These are phyloP conservation scores for Amaranthus tricolor DNA, from an alignment of 179 eudicot species.

Conservation along the genomic window DNA sequence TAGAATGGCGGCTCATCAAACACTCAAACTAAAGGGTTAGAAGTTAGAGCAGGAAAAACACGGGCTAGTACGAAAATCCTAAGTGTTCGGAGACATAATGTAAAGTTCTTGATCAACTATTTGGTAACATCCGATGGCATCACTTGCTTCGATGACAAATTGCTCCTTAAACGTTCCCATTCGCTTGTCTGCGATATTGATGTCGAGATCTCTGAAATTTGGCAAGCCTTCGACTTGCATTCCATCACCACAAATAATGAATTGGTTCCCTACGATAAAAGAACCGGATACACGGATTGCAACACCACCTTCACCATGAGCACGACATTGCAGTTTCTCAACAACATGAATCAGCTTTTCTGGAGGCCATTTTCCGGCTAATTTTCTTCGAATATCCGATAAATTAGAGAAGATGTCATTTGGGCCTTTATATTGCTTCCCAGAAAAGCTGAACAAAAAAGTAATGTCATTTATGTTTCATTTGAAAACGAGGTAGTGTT, in stretches of 20 bases:
- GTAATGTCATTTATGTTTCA: neutral
- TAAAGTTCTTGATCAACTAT: conserved; percentile 79
- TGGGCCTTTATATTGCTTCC: conserved; percentile 59
- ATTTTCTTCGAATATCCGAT: conserved; percentile 64
- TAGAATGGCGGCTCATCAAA: no score
- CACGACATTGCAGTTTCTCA: conserved; percentile 84
- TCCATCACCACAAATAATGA: conserved; percentile 91
- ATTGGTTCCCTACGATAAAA: conserved; percentile 76
- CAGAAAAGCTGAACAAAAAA: conserved; percentile 55
- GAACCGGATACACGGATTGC: conserved; percentile 89
- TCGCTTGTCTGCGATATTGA: conserved; percentile 60
- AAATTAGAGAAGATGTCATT: conserved; percentile 47
- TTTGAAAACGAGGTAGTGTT: neutral
- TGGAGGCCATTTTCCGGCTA: conserved; percentile 86
- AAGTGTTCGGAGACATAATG: conserved; percentile 44
- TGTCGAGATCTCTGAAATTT: conserved; percentile 70
- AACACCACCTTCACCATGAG: conserved; percentile 74
- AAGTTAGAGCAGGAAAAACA: neutral
- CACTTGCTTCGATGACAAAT: conserved; percentile 66
- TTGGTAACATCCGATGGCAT: conserved; percentile 62
- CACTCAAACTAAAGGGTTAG: neutral
- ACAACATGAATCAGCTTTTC: conserved; percentile 89
- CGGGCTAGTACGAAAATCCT: neutral
- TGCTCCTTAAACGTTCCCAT: conserved; percentile 89
- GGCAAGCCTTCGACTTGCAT: conserved; percentile 89